These are phyloP conservation scores for Populus tremula DNA, from an alignment of 345 rosid genomes.

Conservation along the genomic window DNA sequence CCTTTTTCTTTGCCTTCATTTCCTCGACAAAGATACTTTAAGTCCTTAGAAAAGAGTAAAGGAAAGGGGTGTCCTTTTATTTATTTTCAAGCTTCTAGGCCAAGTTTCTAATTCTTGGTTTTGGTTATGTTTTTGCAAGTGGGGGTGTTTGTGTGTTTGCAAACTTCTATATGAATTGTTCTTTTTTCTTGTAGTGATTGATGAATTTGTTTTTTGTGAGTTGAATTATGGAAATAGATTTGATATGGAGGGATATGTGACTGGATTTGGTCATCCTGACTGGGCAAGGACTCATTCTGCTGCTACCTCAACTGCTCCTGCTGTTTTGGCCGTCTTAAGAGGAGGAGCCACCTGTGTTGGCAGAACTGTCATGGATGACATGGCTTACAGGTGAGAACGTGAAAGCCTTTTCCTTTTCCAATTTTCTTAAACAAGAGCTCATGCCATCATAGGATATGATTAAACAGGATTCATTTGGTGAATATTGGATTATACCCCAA, in stretches of 20 bases:
- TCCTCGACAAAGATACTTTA: too few relatives aligned
- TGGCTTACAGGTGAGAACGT: conserved; percentile 72
- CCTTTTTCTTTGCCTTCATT: neutral
- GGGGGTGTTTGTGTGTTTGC: neutral
- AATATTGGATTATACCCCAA: too few relatives aligned
- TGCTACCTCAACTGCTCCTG: conserved; percentile 68
- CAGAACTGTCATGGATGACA: conserved; percentile 84
- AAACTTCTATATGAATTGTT: too few relatives aligned
- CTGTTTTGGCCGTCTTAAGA: conserved; percentile 54
- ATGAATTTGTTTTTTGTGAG: neutral
- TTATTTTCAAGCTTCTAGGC: neutral
- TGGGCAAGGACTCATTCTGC: conserved; percentile 80
- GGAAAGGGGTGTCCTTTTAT: neutral
- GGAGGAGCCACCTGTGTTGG: conserved; percentile 76
- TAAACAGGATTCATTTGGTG: too few relatives aligned
- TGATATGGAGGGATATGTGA: conserved; percentile 70
- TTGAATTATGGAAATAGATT: conserved; percentile 44
- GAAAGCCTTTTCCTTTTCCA: neutral
- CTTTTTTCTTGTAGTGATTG: too few relatives aligned
- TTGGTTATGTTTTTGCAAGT: conserved; percentile 1
- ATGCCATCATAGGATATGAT: neutral
- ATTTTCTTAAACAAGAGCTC: neutral
- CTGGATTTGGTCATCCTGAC: conserved; percentile 92
- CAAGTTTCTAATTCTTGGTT: conserved; percentile 1
- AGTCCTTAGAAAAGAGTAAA: too few relatives aligned